Base-by-base conservation (phyloP, 1,284 basidiomycete genomes). In the Naganishia cerealis region DNA sequence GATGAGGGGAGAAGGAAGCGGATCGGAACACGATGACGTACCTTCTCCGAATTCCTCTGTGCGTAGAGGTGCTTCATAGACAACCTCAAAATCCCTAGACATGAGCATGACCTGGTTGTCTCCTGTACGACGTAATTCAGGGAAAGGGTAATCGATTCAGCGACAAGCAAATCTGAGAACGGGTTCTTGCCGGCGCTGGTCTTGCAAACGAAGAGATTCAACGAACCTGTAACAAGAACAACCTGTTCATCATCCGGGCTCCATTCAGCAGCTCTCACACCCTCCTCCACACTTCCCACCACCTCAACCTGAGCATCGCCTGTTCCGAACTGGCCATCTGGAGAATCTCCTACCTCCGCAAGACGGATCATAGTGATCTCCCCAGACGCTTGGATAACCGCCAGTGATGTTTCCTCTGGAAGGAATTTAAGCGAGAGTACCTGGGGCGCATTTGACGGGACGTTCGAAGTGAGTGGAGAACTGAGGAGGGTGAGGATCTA, bases 241-340 rank as follows among this genome's bases (percentile, higher is more conserved):
- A 98, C 82, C 24, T 92, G 81, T 43, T 92, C 88, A 66, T 94
- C 91, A 77, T 98, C 94, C 1, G 94, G 92, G 68, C 89, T 89
- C 93, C 94, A 98, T 6, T 86, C 83, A 2, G 91, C 93, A 2
- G 89, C 88, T 53, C 87, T 81, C 63, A 99, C 88, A 0, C 92
- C 93, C 33, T 87, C 84, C 68, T 96, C 92, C 16, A 98, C 86
- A 0, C 88, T 88, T 5, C 95, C 94, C 62, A 94, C 87, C 6
- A 91, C 85, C 72, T 94, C 90, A 55, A 85, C 80, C 87, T 79
- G 50, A 63, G 50, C 36, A 54, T 36, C n/a, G 24, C 69, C 53
- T 18, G 6, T 2, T 50, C 46, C 46, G 21, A 15, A 21, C 12
- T 50, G 46, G 46, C 46, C 46, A 24, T 24, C 46, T 5, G 21